Conservation (phyloP, 2,329 filamentous ascomycete species). For the Colletotrichum magnum region DNA sequence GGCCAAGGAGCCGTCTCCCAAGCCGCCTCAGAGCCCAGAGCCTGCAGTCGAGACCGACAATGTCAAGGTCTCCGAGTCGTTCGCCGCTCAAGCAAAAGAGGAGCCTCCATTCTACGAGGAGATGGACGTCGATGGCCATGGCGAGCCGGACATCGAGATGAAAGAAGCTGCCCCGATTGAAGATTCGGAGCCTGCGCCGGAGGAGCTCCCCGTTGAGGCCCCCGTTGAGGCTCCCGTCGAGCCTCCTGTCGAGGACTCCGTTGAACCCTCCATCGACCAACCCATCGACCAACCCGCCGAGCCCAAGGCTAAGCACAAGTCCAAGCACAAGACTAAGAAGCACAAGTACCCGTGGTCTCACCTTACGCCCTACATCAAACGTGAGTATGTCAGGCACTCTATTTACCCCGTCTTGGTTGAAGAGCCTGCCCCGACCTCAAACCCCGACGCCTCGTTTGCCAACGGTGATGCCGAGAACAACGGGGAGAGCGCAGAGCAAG, state of each 20-base stretch:
- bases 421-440: conserved; percentile 44
- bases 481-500: conserved; percentile 30
- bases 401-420: conserved; percentile 35
- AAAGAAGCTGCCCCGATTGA: too few species aligned
- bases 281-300: too few species aligned
- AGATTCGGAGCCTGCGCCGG: too few species aligned
- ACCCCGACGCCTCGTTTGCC: conserved; percentile 20
- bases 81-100: conserved; percentile 9
- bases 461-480: conserved; percentile 32
- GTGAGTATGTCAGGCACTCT: conserved; percentile 56
- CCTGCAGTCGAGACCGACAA: conserved; percentile 3
- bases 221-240: conserved; percentile 20
- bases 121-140: not conserved
- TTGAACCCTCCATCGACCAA: too few species aligned
- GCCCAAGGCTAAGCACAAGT: too few species aligned
- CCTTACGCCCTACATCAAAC: conserved; percentile 57
- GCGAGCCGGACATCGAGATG: not conserved
- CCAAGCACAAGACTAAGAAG: conserved; percentile 9
- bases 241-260: conserved; percentile 28
- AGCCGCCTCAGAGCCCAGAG: conserved; percentile 7
- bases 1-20: conserved; percentile 2
- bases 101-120: conserved; percentile 1
- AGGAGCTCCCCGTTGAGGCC: not conserved
- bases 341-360: conserved; percentile 52
- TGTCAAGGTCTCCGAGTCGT: conserved; percentile 8